Percentiles rank a stretch among this genome's conserved stretches.
Evolutionary conservation across 768 basidiomycete species (phyloP).

Genomic region (Mycena polygramma): DNA sequence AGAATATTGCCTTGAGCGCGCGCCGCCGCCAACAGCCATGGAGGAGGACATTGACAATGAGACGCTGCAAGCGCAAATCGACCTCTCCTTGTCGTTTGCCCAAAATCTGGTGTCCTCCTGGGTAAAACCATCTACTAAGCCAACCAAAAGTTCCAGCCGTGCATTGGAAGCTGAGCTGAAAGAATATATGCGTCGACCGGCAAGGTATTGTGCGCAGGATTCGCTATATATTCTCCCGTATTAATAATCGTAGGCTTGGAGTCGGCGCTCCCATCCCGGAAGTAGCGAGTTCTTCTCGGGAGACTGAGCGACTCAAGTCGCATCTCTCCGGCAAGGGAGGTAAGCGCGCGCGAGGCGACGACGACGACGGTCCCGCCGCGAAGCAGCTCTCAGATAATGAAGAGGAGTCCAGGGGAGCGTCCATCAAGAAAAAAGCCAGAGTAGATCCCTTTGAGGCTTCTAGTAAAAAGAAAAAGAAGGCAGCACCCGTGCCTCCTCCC

Average conservation of each 20-base stretch:
- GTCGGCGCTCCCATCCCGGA: slow-evolving; percentile 78
- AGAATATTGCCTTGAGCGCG: slow-evolving; percentile 8
- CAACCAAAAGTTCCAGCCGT: slow-evolving; percentile 51
- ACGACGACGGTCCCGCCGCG: slow-evolving; percentile 41
- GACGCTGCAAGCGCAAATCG: slow-evolving; percentile 84
- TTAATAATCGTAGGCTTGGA: slow-evolving; percentile 66
- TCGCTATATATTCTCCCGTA: slow-evolving; percentile 28
- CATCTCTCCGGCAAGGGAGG: slow-evolving; percentile 65
- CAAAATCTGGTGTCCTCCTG: slow-evolving; percentile 83
- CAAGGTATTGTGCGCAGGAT: slow-evolving; percentile 62
- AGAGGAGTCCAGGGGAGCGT: slow-evolving; percentile 69
- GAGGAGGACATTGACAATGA: slow-evolving; percentile 75
- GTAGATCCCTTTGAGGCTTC: slow-evolving; percentile 68
- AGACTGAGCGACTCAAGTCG: slow-evolving; percentile 72
- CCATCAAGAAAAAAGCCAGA: slow-evolving; percentile 71
- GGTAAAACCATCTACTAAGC: slow-evolving; percentile 69
- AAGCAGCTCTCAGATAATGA: slow-evolving; percentile 58
- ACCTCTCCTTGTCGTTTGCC: slow-evolving; percentile 83
- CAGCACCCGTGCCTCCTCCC: slow-evolving; percentile 32
- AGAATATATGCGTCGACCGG: slow-evolving; percentile 76
- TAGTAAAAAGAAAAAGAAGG: slow-evolving; percentile 61
- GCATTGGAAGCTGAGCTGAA: slow-evolving; percentile 69
- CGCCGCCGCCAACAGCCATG: slow-evolving; percentile 34
- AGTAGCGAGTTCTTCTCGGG: slow-evolving; percentile 58
- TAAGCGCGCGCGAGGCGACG: slow-evolving; percentile 62